Evolutionary conservation across 495 filamentous ascomycete species (phyloP), one percentile per base, ranked within the genome.

Genomic region (Articulospora tetracladia): DNA sequence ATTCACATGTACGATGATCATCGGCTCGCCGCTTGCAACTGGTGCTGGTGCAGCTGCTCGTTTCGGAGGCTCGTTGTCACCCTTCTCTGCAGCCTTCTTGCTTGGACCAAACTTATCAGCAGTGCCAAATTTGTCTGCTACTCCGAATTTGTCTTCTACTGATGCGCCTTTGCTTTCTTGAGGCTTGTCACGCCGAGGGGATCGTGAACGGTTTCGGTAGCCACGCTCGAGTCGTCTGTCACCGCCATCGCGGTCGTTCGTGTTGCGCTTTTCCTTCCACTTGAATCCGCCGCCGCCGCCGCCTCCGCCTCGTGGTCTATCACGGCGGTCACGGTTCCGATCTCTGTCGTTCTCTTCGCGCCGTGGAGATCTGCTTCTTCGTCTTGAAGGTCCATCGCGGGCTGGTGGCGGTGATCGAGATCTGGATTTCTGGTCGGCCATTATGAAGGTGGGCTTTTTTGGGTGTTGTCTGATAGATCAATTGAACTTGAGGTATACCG

Each of bases 1-100:
- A 69, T 97, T 96, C 63, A 97, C 88, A 66, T 91, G 83, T 17
- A 97, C 92, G 23, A 94, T 82, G 56, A 96, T 97, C 88, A 96
- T 93, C 30, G 87, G 86, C 69, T 93, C 90, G 23, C 72, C 59
- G 0, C 64, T 59, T 10, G 73, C 59, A 10, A 70, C 68, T 8
- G 73, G 65, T 39, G 69, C 56, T 19, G 59, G 68, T 8, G 64
- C 61, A 48, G 65, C 3, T 59, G 72, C 36, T 60, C 67, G 47
- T 57, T 59, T 58, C 46, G 61, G 60, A 48, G 53, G 67, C 64
- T 39, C 59, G 39, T 61, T 57, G 15, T 36, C 30, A 10, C 49
- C 60, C 23, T 58, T 44, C 22, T 19, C 34, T 2, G 52, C 27
- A 3, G 28, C 48, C 36, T 53, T 51, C 12, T 41, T 30, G 26